Conservation (phyloP, 2,329 filamentous ascomycete genomes). For the Penicillium sp. region DNA sequence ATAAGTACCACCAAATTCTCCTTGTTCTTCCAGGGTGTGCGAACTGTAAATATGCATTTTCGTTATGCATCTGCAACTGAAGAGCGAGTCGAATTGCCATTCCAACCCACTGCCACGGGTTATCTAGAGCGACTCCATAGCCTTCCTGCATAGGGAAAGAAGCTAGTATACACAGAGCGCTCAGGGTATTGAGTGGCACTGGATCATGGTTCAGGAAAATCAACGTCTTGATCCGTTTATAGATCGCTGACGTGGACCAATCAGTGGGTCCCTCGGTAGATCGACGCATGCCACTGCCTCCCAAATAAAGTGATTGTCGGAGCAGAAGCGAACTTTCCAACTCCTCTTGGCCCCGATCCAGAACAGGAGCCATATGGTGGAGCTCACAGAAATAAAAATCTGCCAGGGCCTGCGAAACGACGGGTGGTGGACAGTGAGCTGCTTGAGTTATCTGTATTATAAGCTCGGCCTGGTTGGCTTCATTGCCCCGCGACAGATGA, state of each 20-base stretch:
- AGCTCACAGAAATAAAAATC: not conserved
- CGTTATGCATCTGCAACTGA: conserved; percentile 8
- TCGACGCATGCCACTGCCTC: conserved; percentile 12
- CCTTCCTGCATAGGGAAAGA: not conserved
- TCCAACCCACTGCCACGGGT: conserved; percentile 13
- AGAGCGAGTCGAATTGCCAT: conserved; percentile 11
- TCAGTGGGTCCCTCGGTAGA: conserved; percentile 1
- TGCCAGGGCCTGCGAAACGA: not conserved
- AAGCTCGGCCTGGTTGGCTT: not conserved
- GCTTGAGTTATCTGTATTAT: not conserved
- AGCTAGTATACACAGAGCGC: not conserved
- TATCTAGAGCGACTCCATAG: conserved; percentile 1
- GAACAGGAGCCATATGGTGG: not conserved
- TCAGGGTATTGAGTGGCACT: not conserved
- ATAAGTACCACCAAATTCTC: conserved; percentile 15
- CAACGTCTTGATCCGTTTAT: conserved; percentile 9
- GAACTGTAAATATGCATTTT: conserved; percentile 1
- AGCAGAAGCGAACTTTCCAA: not conserved
- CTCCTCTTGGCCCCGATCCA: not conserved
- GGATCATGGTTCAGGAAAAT: not conserved
- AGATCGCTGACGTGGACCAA: conserved; percentile 8
- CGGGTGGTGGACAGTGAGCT: not conserved
- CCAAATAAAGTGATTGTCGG: conserved; percentile 10
- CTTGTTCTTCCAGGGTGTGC: not conserved
- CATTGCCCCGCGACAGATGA: not conserved